phyloP scores from a whole-genome alignment of 805 yeast genomes.

The Wickerhamomyces silvicola region DNA sequence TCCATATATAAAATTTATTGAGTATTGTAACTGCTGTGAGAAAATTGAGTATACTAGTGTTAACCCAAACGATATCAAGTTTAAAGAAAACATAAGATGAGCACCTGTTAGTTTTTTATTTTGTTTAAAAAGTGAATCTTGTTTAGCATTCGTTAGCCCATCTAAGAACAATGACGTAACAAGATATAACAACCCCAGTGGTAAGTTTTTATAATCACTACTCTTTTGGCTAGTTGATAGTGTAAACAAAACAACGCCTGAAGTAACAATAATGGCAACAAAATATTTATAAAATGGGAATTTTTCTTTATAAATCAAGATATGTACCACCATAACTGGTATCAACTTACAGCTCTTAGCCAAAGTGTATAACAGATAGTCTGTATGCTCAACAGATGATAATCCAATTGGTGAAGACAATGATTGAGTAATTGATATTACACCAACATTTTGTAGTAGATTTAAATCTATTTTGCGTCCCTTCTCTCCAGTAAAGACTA shows the following conservation, averaged over 20 bases:
- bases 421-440: constrained; percentile 50
- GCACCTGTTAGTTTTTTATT: constrained; percentile 64
- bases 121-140: constrained; percentile 69
- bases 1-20: constrained; percentile 38
- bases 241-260: constrained; percentile 80
- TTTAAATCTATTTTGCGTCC: constrained; percentile 9
- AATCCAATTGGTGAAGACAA: constrained; percentile 80
- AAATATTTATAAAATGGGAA: constrained; percentile 73
- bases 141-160: constrained; percentile 90
- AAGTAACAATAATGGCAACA: constrained; percentile 73
- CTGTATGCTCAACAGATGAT: constrained; percentile 73
- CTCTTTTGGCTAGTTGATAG: constrained; percentile 35
- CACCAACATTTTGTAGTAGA: constrained; percentile 13
- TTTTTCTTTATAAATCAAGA: constrained; percentile 56
- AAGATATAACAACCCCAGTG: constrained; percentile 56
- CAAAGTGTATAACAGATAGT: constrained; percentile 73
- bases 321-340: constrained; percentile 88
- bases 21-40: constrained; percentile 43
- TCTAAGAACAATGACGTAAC: constrained; percentile 66
- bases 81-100: constrained; percentile 74
- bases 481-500: constrained; percentile 24
- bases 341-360: constrained; percentile 92
- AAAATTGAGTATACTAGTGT: constrained; percentile 43
- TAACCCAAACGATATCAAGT: constrained; percentile 36
- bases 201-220: constrained; percentile 25